phyloP scores from a whole-genome alignment of 257 asterid genomes.

The Nicotiana sylvestris region DNA sequence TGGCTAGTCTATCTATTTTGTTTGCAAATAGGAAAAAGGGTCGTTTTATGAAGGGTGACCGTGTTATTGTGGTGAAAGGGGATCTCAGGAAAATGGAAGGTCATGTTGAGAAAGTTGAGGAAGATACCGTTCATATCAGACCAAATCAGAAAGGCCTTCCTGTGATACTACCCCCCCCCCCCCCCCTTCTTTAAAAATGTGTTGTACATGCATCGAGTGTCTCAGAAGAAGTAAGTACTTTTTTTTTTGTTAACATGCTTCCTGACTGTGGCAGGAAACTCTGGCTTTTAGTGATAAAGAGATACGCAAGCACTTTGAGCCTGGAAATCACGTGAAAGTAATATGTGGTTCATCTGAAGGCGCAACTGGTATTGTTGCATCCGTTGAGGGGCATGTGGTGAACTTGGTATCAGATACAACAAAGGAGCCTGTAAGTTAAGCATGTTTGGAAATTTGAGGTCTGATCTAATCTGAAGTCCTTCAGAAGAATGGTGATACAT shows the following conservation, averaged over 20 bases:
- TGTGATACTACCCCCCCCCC: conserved; percentile 19
- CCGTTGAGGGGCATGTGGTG: conserved; percentile 94
- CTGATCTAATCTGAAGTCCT: not conserved
- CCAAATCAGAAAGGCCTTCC: conserved; percentile 80
- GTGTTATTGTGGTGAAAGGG: conserved; percentile 85
- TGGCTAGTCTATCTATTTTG: conserved; percentile 73
- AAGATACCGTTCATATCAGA: conserved; percentile 84
- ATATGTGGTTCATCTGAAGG: conserved; percentile 91
- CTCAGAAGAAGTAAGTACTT: not conserved
- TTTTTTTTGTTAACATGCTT: not conserved
- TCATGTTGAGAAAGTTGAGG: conserved; percentile 93
- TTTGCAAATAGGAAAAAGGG: conserved; percentile 89
- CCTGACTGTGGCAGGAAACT: conserved; percentile 48
- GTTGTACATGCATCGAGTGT: not conserved
- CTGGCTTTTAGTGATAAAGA: conserved; percentile 78
- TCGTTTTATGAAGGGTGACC: conserved; percentile 90
- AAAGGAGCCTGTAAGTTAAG: conserved; percentile 67
- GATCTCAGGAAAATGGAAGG: conserved; percentile 88
- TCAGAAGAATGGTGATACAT: not conserved
- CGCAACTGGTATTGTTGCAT: conserved; percentile 96
- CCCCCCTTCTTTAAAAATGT: not conserved
- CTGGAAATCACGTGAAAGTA: conserved; percentile 93
- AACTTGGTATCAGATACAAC: conserved; percentile 93
- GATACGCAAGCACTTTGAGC: conserved; percentile 91
- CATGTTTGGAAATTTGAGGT: not conserved